A percentile compares a stretch with the other conserved stretches of the same genome.
These are phyloP conservation scores for Pyricularia grisea DNA, from an alignment of 2,329 filamentous ascomycete species.

Conservation along the genomic window DNA sequence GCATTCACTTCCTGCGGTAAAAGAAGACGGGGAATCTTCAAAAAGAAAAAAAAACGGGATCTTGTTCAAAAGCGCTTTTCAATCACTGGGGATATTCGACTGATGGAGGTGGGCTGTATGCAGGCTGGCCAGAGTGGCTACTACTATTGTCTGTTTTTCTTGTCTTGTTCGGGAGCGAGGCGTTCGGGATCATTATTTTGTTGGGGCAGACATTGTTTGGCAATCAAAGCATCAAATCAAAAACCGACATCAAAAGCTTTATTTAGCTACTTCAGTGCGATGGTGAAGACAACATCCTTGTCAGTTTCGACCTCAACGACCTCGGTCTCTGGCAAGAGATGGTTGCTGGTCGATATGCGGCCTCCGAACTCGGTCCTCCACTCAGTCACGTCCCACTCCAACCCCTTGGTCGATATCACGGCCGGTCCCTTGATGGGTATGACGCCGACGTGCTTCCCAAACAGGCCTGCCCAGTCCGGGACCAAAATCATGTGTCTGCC, in stretches of 20 bases:
- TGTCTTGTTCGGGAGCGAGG: neutral
- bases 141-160: neutral
- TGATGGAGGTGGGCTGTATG: neutral
- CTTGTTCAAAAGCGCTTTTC: neutral
- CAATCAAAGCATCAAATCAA: neutral
- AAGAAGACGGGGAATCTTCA: neutral
- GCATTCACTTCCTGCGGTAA: slow-evolving; percentile 72
- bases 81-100: neutral
- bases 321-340: slow-evolving; percentile 49
- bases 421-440: slow-evolving; percentile 74
- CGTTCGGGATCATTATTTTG: neutral
- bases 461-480: slow-evolving; percentile 36
- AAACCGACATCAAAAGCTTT: neutral
- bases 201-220: neutral
- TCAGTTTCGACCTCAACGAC: slow-evolving; percentile 55
- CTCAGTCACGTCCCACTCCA: slow-evolving; percentile 83
- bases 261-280: slow-evolving; percentile 42
- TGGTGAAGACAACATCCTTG: slow-evolving; percentile 63
- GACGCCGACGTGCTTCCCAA: slow-evolving; percentile 77
- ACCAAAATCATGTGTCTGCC: slow-evolving; percentile 61
- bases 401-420: slow-evolving; percentile 66
- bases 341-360: slow-evolving; percentile 71
- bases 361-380: slow-evolving; percentile 74
- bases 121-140: neutral
- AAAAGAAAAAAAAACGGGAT: neutral